phyloP scores from a whole-genome alignment of 371 early-diverging fungal genomes.

The Mortierella sp. region DNA sequence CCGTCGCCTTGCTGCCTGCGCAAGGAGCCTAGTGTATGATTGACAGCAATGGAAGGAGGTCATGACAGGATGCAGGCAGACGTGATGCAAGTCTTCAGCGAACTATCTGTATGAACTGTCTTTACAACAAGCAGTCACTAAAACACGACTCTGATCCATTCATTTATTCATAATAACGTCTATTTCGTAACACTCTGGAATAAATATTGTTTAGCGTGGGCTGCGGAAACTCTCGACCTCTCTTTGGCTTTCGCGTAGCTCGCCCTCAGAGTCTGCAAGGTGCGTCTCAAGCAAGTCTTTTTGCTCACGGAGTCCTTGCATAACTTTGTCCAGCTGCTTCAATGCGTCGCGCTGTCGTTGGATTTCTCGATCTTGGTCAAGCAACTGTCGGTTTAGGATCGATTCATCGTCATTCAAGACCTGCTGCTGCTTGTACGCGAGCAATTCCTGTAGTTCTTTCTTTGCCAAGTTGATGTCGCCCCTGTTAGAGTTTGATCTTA shows the following conservation, averaged over 20 bases:
- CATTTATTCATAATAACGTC: too few relatives aligned
- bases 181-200: background rate
- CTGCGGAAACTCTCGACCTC: conserved; percentile 43
- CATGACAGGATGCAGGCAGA: background rate
- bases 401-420: conserved; percentile 46
- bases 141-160: too few relatives aligned
- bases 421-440: conserved; percentile 57
- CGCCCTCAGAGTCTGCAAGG: conserved; percentile 47
- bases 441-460: conserved; percentile 47
- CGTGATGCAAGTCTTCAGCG: background rate
- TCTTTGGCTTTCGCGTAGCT: conserved; percentile 50
- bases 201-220: conserved; percentile 13
- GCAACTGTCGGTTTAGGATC: conserved; percentile 38
- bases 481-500: conserved; percentile 24
- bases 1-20: background rate
- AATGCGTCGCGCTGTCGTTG: conserved; percentile 51
- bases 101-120: too few relatives aligned
- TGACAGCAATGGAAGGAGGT: background rate
- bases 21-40: conserved; percentile 7
- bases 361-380: conserved; percentile 55
- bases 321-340: conserved; percentile 51
- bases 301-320: conserved; percentile 57
- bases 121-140: too few relatives aligned
- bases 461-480: conserved; percentile 25
- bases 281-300: conserved; percentile 51